phyloP scores from a whole-genome alignment of 768 basidiomycete species.

The Podaxis pistillaris region DNA sequence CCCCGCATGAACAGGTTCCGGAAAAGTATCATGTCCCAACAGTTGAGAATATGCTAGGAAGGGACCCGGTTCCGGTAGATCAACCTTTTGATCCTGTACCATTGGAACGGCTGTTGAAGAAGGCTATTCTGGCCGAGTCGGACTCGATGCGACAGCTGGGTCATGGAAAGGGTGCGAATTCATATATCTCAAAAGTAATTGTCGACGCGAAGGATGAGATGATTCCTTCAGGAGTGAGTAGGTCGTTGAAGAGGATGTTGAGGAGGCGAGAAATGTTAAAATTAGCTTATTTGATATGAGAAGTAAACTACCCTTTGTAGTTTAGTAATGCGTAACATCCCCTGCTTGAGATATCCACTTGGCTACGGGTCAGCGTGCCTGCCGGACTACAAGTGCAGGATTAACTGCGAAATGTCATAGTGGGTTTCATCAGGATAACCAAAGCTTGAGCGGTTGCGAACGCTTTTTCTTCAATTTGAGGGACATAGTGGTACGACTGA shows the following conservation, averaged over 20 bases:
- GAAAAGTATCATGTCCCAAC: constrained; percentile 17
- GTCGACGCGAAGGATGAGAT: neutral
- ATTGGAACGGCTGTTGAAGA: constrained; percentile 20
- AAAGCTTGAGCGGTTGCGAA: too few species aligned
- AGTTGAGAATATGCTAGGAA: constrained; percentile 20
- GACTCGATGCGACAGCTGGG: neutral
- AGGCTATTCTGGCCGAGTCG: constrained; percentile 16
- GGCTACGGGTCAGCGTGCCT: too few species aligned
- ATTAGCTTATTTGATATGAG: neutral
- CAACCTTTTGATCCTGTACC: constrained; percentile 18
- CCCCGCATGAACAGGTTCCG: neutral
- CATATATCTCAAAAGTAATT: neutral
- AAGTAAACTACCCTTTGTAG: too few species aligned
- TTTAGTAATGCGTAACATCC: too few species aligned
- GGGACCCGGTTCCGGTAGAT: constrained; percentile 14
- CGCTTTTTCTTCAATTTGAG: too few species aligned
- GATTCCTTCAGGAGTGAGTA: neutral
- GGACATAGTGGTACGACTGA: too few species aligned
- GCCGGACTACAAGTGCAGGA: too few species aligned
- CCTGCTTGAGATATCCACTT: too few species aligned
- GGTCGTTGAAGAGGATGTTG: neutral
- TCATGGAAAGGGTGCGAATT: neutral
- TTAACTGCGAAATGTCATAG: too few species aligned
- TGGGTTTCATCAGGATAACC: too few species aligned
- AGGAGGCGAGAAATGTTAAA: neutral